A percentile compares a stretch with the other conserved stretches of the same genome.
Conservation (phyloP, 1,284 basidiomycete species). For the Boletus sp. region DNA sequence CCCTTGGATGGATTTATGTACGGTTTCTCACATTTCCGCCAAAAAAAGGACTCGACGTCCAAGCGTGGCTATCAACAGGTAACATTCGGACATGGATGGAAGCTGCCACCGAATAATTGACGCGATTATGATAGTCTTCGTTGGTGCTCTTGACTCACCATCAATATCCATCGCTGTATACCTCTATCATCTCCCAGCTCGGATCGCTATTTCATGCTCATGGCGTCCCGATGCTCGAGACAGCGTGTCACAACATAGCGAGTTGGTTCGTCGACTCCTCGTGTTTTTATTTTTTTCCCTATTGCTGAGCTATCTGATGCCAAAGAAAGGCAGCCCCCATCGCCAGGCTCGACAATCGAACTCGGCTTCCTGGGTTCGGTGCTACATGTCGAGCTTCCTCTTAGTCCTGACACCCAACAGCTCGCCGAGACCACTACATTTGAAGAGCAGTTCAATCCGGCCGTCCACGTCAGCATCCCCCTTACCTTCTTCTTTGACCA, state of each 20-base stretch:
- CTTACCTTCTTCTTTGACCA: not conserved
- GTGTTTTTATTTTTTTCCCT: conserved; percentile 7
- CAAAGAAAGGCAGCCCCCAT: conserved; percentile 74
- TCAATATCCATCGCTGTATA: conserved; percentile 85
- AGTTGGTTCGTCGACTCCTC: conserved; percentile 63
- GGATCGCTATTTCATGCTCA: conserved; percentile 80
- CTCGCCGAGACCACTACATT: conserved; percentile 55
- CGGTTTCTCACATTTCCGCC: conserved; percentile 84
- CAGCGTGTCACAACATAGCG: conserved; percentile 84
- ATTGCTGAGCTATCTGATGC: conserved; percentile 26
- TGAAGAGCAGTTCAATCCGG: conserved; percentile 51
- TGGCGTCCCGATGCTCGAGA: conserved; percentile 81
- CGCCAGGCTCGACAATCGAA: conserved; percentile 65
- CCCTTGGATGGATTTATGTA: conserved; percentile 75
- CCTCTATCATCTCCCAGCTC: conserved; percentile 66
- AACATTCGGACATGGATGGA: conserved; percentile 3
- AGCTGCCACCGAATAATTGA: conserved; percentile 14
- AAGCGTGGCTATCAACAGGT: conserved; percentile 91
- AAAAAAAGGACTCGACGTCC: conserved; percentile 67
- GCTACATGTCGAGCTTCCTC: conserved; percentile 73
- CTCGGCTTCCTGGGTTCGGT: conserved; percentile 83
- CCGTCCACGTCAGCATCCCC: conserved; percentile 46
- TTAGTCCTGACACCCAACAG: conserved; percentile 73
- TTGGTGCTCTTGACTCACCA: conserved; percentile 85
- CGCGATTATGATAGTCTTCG: conserved; percentile 61